Percentiles rank a stretch among this genome's conserved stretches.
phyloP scores from a whole-genome alignment of 2,329 filamentous ascomycete species.

The Neonectria coccinea region DNA sequence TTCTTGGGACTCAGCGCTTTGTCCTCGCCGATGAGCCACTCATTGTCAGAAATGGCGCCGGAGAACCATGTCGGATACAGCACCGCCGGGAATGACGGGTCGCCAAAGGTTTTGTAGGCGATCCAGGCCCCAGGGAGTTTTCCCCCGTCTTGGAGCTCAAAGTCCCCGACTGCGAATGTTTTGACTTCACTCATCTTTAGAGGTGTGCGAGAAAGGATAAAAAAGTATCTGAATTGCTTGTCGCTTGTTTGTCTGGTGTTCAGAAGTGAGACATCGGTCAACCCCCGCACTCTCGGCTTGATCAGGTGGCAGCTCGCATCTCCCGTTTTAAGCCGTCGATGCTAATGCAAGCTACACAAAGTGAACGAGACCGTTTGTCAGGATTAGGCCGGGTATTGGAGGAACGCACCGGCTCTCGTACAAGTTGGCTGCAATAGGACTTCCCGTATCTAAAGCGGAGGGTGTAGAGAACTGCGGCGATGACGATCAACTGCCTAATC shows the following conservation, averaged over 20 bases:
- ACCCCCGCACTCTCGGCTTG: not conserved
- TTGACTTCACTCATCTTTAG: conserved; percentile 32
- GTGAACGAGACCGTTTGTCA: not conserved
- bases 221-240: not conserved
- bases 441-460: not conserved
- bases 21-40: conserved; percentile 77
- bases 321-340: not conserved
- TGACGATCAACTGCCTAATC: not conserved
- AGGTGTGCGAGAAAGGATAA: too few species aligned
- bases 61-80: conserved; percentile 83
- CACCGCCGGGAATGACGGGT: conserved; percentile 70
- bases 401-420: not conserved
- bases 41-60: conserved; percentile 73
- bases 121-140: conserved; percentile 73
- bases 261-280: not conserved
- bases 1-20: conserved; percentile 71
- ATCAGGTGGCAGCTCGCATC: not conserved
- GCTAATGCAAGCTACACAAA: not conserved
- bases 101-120: conserved; percentile 82
- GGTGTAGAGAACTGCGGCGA: not conserved
- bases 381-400: not conserved
- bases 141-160: conserved; percentile 73
- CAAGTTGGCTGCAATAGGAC: not conserved
- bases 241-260: too few species aligned
- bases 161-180: conserved; percentile 70